Percentiles rank a stretch among this genome's conserved stretches.
Evolutionary conservation across 2,329 filamentous ascomycete species (phyloP).

Genomic region (Neonectria coccinea): DNA sequence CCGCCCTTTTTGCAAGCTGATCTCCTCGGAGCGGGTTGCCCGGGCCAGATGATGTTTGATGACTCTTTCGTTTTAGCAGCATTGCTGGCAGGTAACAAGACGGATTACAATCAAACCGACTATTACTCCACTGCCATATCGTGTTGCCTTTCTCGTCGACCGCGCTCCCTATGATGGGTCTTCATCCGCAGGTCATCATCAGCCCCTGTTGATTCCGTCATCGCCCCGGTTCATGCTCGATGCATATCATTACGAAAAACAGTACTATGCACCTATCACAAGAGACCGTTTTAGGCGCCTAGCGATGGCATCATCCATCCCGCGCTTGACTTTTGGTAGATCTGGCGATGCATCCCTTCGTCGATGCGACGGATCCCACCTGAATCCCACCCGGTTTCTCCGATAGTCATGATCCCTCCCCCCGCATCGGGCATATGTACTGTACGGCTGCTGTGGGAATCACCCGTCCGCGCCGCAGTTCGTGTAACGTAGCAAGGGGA

Average conservation of each 20-base stretch:
- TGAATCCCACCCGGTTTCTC: neutral
- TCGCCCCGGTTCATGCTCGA: conserved; percentile 33
- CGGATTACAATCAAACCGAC: conserved; percentile 20
- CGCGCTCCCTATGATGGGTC: conserved; percentile 2
- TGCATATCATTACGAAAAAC: conserved; percentile 28
- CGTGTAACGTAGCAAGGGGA: neutral
- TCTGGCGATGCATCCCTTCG: conserved; percentile 26
- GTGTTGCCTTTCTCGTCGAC: neutral
- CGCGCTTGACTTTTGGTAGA: conserved; percentile 18
- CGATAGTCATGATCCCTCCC: neutral
- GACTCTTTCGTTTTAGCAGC: conserved; percentile 21
- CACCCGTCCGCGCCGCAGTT: conserved; percentile 4
- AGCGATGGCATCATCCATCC: conserved; percentile 37
- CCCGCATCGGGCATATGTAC: conserved; percentile 12
- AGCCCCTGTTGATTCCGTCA: conserved; percentile 30
- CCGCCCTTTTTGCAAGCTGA: conserved; percentile 11
- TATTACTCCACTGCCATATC: conserved; percentile 7
- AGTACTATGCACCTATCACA: conserved; percentile 29
- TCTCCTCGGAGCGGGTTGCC: conserved; percentile 1
- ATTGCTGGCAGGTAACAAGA: conserved; percentile 14
- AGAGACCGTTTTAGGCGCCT: neutral
- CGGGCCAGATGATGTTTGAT: conserved; percentile 15
- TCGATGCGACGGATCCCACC: conserved; percentile 4
- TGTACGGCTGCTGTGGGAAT: neutral
- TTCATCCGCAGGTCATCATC: conserved; percentile 17